Percentiles rank a stretch among this genome's conserved stretches.
Evolutionary conservation across 768 basidiomycete genomes (phyloP).

Genomic region (Suillus subalutaceus): DNA sequence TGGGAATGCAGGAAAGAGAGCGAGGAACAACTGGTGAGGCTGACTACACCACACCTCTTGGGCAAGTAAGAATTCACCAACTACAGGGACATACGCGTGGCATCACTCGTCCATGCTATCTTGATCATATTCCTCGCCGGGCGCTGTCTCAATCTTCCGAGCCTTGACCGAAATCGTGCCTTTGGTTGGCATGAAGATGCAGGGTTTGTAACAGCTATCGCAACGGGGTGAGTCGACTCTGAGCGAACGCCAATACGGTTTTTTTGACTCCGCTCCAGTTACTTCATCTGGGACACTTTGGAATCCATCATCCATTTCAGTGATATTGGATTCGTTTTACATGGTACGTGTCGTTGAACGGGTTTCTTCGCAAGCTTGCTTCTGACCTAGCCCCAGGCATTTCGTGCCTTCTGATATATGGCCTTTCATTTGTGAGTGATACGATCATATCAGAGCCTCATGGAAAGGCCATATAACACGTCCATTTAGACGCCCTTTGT

Average conservation of each 20-base stretch:
- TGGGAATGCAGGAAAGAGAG: conserved; percentile 46
- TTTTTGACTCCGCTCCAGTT: conserved; percentile 40
- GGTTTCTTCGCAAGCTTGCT: not conserved
- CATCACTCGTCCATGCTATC: conserved; percentile 74
- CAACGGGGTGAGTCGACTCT: conserved; percentile 58
- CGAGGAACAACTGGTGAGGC: conserved; percentile 63
- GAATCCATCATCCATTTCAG: conserved; percentile 71
- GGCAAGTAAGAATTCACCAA: conserved; percentile 4
- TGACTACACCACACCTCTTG: not conserved
- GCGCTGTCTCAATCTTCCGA: conserved; percentile 50
- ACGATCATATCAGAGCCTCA: too few relatives aligned
- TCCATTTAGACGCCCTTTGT: conserved; percentile 65
- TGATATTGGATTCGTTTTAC: conserved; percentile 75
- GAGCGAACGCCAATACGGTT: not conserved
- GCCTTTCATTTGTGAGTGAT: conserved; percentile 67
- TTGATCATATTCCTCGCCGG: conserved; percentile 67
- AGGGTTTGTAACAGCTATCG: conserved; percentile 66
- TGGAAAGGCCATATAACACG: not conserved
- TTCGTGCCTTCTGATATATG: conserved; percentile 66
- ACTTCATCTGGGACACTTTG: conserved; percentile 84
- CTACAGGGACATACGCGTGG: conserved; percentile 66
- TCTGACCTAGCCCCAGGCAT: conserved; percentile 42
- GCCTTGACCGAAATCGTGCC: conserved; percentile 60
- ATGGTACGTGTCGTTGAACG: conserved; percentile 52
- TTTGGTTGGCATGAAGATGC: conserved; percentile 73